Evolutionary conservation across 2,329 filamentous ascomycete genomes (phyloP), one percentile per base, ranked within the genome.

Genomic region (Graphilbum ipis-grandicollis): DNA sequence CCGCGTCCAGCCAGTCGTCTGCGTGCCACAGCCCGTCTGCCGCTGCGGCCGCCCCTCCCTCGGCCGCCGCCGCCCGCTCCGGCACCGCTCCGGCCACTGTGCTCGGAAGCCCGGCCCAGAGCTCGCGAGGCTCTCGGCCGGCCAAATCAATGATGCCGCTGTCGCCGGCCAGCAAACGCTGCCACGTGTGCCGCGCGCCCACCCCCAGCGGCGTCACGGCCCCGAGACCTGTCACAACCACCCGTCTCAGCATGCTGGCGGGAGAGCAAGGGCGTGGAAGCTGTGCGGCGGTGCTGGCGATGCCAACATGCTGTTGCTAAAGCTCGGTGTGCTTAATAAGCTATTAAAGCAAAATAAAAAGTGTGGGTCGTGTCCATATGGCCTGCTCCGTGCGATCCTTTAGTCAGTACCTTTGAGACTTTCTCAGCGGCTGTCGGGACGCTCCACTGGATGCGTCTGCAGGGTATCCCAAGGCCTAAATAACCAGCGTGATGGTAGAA

Each of bases 51-150:
- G 8, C 39, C 50, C 52, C 5, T 54, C 43, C 51, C 32, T 50
- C 33, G 1, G 2, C 33, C 34, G 34, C 34, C 12, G 2, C 33
- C 34, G 34, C 34, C 12, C 39, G 34, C 15, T 43, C 39, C 1
- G 88, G 85, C 1, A 98, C 80, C 15, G 90, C 52, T 2, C 80
- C 90, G 31, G 86, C 88, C 36, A 96, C 75, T 37, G 77, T 83
- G 54, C 83, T 90, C 12, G 88, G 84, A 31, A 94, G 62, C 31
- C 75, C 70, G 9, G 63, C 64, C 66, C 86, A 93, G 45, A 55
- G 54, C 21, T 50, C 62, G 26, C 10, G 63, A 43, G 58, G 75
- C 41, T 65, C 70, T 36, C 71, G 65, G 40, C 70, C 55, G 39
- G 67, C 68, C 36, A 90, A 68, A 47, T 80, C 88, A 40, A 75